phyloP scores from a whole-genome alignment of 306 rosid genomes.

The Clitoria ternatea region DNA sequence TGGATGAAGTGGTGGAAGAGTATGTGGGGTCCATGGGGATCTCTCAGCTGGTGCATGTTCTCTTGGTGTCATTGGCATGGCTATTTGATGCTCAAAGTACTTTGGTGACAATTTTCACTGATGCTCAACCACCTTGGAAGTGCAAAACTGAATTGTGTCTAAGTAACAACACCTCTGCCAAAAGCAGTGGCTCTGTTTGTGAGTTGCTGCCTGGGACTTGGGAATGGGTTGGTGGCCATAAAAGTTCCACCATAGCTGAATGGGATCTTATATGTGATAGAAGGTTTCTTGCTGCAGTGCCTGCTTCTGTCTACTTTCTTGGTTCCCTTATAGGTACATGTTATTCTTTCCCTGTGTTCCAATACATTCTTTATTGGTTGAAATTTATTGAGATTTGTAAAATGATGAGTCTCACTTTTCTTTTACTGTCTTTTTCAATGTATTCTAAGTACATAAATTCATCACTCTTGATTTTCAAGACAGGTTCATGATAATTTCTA shows the following conservation, averaged over 20 bases:
- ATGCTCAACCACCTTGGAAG: constrained; percentile 39
- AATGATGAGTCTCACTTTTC: background rate
- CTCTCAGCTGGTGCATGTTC: constrained; percentile 29
- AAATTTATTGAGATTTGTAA: background rate
- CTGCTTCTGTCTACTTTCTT: constrained; percentile 34
- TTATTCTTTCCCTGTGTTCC: background rate
- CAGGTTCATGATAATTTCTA: too few species aligned
- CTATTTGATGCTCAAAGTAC: constrained; percentile 35
- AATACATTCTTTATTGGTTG: background rate
- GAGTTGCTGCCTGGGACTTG: constrained; percentile 22
- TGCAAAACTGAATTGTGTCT: constrained; percentile 15
- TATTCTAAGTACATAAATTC: too few species aligned
- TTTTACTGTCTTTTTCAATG: too few species aligned
- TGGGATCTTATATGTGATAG: constrained; percentile 34
- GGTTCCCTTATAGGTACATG: constrained; percentile 28
- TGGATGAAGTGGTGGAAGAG: constrained; percentile 35
- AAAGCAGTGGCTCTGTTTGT: constrained; percentile 18
- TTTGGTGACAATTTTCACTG: constrained; percentile 33
- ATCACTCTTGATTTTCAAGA: too few species aligned
- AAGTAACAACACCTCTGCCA: background rate
- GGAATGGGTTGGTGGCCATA: constrained; percentile 35
- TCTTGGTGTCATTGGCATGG: constrained; percentile 39
- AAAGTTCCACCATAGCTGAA: constrained; percentile 35
- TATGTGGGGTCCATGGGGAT: constrained; percentile 34
- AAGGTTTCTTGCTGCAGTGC: constrained; percentile 32